A percentile compares a stretch with the other conserved stretches of the same genome.
phyloP scores from a whole-genome alignment of 2,329 filamentous ascomycete genomes.

The Phaeoacremonium minimum region DNA sequence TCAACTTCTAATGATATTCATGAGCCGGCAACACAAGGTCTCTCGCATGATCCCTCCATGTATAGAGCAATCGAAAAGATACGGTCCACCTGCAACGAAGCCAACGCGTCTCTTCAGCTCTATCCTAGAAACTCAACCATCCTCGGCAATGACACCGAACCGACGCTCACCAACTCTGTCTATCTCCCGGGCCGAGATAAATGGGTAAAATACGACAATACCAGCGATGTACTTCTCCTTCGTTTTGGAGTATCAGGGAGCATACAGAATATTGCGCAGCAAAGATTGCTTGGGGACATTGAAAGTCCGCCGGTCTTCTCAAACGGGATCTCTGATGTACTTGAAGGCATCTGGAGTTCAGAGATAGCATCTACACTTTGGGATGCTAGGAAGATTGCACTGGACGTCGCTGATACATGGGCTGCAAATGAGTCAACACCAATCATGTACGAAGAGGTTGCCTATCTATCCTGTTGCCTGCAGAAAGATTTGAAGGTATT shows the following conservation, averaged over 20 bases:
- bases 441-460: slow-evolving; percentile 8
- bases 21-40: too few species aligned
- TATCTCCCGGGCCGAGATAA: neutral
- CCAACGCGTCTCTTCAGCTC: too few species aligned
- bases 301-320: neutral
- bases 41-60: slow-evolving; percentile 4
- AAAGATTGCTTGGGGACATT: too few species aligned
- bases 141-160: slow-evolving; percentile 1
- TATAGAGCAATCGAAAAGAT: slow-evolving; percentile 5
- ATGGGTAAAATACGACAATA: neutral
- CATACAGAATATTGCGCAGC: neutral
- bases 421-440: neutral
- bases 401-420: slow-evolving; percentile 10
- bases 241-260: slow-evolving; percentile 5
- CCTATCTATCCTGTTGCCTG: slow-evolving; percentile 8
- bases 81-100: slow-evolving; percentile 3
- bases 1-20: neutral
- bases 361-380: slow-evolving; percentile 6
- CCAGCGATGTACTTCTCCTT: neutral
- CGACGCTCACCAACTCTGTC: slow-evolving; percentile 4
- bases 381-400: slow-evolving; percentile 8
- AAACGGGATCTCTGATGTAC: slow-evolving; percentile 4
- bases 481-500: slow-evolving; percentile 11
- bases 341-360: slow-evolving; percentile 8
- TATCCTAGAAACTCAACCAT: too few species aligned